A percentile compares a stretch with the other conserved stretches of the same genome.
Conservation (phyloP, 2,329 filamentous ascomycete species). For the Diaporthe ampelina region DNA sequence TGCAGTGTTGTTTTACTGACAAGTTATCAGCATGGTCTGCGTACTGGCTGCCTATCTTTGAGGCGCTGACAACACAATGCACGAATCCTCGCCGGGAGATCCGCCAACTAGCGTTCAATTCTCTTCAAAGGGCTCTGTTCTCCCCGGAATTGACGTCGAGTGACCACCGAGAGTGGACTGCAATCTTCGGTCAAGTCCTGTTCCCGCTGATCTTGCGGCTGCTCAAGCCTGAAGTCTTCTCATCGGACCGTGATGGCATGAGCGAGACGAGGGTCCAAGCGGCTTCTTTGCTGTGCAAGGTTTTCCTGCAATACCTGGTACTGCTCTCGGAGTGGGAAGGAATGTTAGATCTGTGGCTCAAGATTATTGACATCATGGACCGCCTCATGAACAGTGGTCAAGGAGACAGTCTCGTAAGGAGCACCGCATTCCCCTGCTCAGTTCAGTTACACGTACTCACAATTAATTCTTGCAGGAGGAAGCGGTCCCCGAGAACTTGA, state of each 20-base stretch:
- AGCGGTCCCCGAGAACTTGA: constrained; percentile 93
- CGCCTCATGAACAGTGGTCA: constrained; percentile 96
- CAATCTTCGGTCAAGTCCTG: constrained; percentile 93
- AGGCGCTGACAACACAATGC: constrained; percentile 89
- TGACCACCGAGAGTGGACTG: constrained; percentile 92
- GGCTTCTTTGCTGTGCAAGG: constrained; percentile 91
- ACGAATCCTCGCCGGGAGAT: constrained; percentile 96
- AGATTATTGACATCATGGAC: constrained; percentile 95
- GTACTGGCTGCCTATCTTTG: constrained; percentile 97
- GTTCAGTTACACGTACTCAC: constrained; percentile 34
- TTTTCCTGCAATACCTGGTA: constrained; percentile 94
- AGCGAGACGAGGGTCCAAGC: constrained; percentile 93
- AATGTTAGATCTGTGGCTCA: constrained; percentile 91
- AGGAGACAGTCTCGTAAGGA: constrained; percentile 85
- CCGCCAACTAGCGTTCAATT: constrained; percentile 87
- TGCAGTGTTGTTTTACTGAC: constrained; percentile 44
- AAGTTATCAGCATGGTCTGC: constrained; percentile 84
- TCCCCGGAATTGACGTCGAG: constrained; percentile 87
- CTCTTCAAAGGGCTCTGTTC: constrained; percentile 86
- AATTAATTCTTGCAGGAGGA: constrained; percentile 75
- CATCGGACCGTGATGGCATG: constrained; percentile 92
- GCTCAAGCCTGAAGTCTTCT: constrained; percentile 94
- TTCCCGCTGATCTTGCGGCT: constrained; percentile 91
- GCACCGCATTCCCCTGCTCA: background rate
- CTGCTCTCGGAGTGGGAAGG: constrained; percentile 87